Conservation (phyloP, 2,329 filamentous ascomycete genomes). For the Ophiocordyceps camponoti-leonardi region DNA sequence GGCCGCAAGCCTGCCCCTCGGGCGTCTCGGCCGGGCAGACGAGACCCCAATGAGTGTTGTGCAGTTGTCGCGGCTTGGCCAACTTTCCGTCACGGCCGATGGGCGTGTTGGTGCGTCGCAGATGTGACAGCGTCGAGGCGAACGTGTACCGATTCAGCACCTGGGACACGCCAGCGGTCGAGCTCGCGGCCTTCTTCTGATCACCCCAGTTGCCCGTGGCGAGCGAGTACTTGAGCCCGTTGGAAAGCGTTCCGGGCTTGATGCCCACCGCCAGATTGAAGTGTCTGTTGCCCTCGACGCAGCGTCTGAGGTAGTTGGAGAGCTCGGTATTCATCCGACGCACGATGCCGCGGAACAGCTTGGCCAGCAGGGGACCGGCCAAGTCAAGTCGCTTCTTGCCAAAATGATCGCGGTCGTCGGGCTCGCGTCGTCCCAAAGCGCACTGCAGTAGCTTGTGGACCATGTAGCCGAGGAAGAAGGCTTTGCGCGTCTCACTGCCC, state of each 20-base stretch:
- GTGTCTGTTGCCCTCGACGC: conserved; percentile 73
- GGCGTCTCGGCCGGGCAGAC: conserved; percentile 96
- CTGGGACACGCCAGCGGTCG: conserved; percentile 93
- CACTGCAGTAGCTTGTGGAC: conserved; percentile 90
- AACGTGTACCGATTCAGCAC: conserved; percentile 97
- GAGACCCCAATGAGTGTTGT: conserved; percentile 97
- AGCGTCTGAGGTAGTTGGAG: conserved; percentile 77
- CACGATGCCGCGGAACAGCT: conserved; percentile 85
- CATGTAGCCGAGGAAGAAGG: conserved; percentile 98
- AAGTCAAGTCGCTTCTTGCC: conserved; percentile 96
- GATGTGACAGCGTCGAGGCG: conserved; percentile 87
- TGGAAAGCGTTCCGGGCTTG: conserved; percentile 80
- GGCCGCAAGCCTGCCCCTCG: conserved; percentile 92
- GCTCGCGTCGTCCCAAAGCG: conserved; percentile 78
- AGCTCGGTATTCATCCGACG: conserved; percentile 83
- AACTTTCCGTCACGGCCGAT: conserved; percentile 97
- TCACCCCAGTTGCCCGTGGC: conserved; percentile 99
- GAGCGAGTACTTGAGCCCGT: conserved; percentile 89
- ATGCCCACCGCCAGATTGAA: conserved; percentile 86
- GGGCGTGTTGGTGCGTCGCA: conserved; percentile 92
- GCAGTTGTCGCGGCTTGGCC: conserved; percentile 90
- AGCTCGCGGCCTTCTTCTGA: conserved; percentile 92
- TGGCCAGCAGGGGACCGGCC: conserved; percentile 86
- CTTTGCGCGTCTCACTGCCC: conserved; percentile 88
- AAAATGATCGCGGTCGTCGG: conserved; percentile 96